Evolutionary conservation across 768 basidiomycete species (phyloP), one percentile per base, ranked within the genome.

Genomic region (Pisolithus marmoratus): DNA sequence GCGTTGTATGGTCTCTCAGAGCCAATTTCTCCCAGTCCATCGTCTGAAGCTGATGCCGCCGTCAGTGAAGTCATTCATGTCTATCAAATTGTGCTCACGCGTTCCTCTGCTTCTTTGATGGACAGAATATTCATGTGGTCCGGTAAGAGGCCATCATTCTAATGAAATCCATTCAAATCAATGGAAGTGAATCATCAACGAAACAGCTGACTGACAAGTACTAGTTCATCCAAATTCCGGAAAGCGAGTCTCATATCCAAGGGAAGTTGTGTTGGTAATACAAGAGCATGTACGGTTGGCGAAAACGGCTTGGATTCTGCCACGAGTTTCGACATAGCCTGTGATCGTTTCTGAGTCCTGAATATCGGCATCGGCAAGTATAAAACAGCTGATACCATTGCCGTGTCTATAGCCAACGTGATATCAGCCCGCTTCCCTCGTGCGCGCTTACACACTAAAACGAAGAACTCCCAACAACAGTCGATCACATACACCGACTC

Each of bases 81-180:
- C 43, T 15, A 24, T 14, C 23, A 14, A 15, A 17, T 8, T 27
- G 24, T 31, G 27, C 43, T 50, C 29, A 89, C 89, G 63, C 89
- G 84, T 36, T 70, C 69, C 17, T 74, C 60, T 11, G 86, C 85
- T 38, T 86, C 82, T 4, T 62, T 46, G 11, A 70, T 71, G 8
- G 84, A 74, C 14, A 91, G 60, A 20, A 91, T 67, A 60, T 90
- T 87, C 87, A 91, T 90, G 58, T 90, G 85, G 55, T 88, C 81
- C 8, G 87, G 87, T 27, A 79, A 54, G 37, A 61, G 66, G 20
- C 79, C 76, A 23, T 77, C 70, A 47, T 82, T 80, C 80, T 80
- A 58, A 15, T 46, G 45, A 22, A 50, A 8, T 27, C 19, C 14
- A 24, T 26, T 27, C 36, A 43, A 31, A 9, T 38, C 19, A 20